Base-by-base conservation (phyloP, 2,329 filamentous ascomycete genomes). In the Aspergillus viridinutans region DNA sequence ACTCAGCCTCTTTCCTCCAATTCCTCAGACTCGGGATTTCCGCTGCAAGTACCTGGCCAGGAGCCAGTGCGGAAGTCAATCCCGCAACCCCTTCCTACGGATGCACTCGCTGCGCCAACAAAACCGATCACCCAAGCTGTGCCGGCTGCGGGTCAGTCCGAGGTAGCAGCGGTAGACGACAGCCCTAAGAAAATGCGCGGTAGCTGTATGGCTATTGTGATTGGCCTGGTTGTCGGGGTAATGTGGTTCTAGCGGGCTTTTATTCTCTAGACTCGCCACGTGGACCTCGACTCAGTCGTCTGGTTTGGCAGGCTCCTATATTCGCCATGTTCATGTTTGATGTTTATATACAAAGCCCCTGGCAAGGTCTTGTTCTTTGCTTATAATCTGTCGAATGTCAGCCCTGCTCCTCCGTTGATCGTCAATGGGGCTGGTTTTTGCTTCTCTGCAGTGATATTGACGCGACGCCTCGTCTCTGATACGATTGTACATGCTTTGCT, bases 201-300 rank as follows among this genome's bases (percentile, higher is more conserved):
- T 14, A 74, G 71, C 56, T 73, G 69, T 26, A 73, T 74, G 72
- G 72, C 72, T 29, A 67, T 74, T 47, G 70, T 74, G 28, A 70
- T 74, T 21, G 70, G 70, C 28, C 57, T 74, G 32, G 68, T 73
- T 6, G 71, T 58, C 4, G 71, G 71, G n/a, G 71, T 73, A 21
- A 68, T 72, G 60, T 74, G 71, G 71, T 73, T 74, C 53, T 74
- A 64, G 35, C 14, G 45, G 4, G 21, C n/a, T 32, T 32, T 14
- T 32, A 32, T 32, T 12, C 28, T 14, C 29, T 32, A 32, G 29
- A 14, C 29, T 14, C 5, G 32, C 32, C 32, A 38, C 32, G 17
- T 38, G 14, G 2, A 38, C 32, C 32, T 5, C 6, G 42, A 20
- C 17, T 4, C 42, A 23, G 10, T 47, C 12, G 23, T 47, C 21